phyloP scores from a whole-genome alignment of 192 early-diverging fungal genomes.

The Coemansia sp. region DNA sequence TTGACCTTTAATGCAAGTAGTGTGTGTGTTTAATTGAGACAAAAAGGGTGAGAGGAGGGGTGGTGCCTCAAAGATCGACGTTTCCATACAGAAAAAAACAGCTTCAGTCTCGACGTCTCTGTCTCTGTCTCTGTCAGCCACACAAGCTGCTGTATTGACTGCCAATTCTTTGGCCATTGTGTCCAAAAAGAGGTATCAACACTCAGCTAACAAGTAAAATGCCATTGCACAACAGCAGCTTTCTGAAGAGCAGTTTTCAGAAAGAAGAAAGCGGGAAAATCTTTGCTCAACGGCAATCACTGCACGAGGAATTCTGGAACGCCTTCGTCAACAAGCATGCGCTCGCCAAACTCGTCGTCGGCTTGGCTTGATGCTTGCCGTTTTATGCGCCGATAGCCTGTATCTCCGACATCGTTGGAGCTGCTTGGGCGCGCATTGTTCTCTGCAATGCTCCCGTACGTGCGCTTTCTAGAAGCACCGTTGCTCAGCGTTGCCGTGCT shows the following conservation, averaged over 20 bases:
- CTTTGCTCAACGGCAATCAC: neutral
- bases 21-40: no score
- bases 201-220: no score
- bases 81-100: constrained; percentile 2
- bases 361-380: neutral
- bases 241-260: no score
- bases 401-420: neutral
- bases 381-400: neutral
- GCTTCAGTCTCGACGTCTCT: neutral
- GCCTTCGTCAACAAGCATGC: constrained; percentile 19
- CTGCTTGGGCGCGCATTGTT: neutral
- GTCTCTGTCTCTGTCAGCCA: no score
- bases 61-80: constrained; percentile 18
- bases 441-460: neutral
- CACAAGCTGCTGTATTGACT: no score
- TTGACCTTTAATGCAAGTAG: no score
- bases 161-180: neutral
- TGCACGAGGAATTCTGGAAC: constrained; percentile 22
- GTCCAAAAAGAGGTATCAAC: no score
- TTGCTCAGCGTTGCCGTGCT: neutral
- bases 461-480: neutral
- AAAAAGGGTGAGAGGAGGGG: no score
- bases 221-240: no score
- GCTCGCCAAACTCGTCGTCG: neutral
- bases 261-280: no score